Percentiles rank a stretch among this genome's conserved stretches.
phyloP scores from a whole-genome alignment of 208 protist genomes.

The Acanthamoeba castellanii region DNA sequence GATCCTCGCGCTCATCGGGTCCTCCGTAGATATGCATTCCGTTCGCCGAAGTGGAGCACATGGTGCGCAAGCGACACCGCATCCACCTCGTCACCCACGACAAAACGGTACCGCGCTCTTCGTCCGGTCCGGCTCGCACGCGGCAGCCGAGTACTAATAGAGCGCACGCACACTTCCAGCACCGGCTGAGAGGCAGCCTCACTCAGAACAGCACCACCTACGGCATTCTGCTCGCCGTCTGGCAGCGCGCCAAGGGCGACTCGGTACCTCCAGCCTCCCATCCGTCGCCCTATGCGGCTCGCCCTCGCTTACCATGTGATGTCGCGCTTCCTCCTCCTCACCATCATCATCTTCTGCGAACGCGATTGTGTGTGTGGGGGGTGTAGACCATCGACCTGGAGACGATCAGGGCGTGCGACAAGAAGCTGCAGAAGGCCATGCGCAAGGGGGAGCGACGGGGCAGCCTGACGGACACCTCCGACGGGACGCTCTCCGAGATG shows the following conservation, averaged over 20 bases:
- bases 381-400: conserved; percentile 50
- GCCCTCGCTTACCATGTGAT: neutral
- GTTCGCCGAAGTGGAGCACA: conserved; percentile 12
- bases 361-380: too few relatives aligned
- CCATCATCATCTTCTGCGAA: too few relatives aligned
- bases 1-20: neutral
- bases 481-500: neutral
- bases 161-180: neutral
- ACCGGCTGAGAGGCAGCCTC: conserved; percentile 48
- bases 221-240: conserved; percentile 25
- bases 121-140: neutral
- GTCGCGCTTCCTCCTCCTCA: too few relatives aligned
- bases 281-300: neutral
- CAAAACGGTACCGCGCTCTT: neutral
- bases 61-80: conserved; percentile 28
- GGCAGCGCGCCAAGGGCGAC: conserved; percentile 35
- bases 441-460: conserved; percentile 11
- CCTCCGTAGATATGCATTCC: conserved; percentile 42
- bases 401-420: conserved; percentile 34
- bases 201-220: conserved; percentile 28
- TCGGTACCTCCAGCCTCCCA: neutral
- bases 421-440: conserved; percentile 22
- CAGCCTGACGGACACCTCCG: neutral
- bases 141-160: neutral
- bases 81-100: neutral